Base-by-base conservation (phyloP, 2,329 filamentous ascomycete genomes). In the Alternaria atra region DNA sequence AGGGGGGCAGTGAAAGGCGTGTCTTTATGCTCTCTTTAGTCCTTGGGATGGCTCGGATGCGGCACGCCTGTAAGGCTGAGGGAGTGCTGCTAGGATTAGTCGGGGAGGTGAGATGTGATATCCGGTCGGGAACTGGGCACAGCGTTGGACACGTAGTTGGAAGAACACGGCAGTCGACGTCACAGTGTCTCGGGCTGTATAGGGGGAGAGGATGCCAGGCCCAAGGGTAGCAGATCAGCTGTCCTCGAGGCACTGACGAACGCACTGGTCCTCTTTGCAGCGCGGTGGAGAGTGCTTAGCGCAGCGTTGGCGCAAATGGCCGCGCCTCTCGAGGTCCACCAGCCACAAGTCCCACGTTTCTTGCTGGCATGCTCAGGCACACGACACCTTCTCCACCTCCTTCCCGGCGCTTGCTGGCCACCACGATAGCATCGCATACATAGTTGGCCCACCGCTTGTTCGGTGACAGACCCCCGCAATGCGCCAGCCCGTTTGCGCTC, bases 401-500 rank as follows among this genome's bases (percentile, higher is more conserved):
- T 32, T 37, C 32, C 40, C 52, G 52, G 52, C 40, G 40, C 52
- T 35, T 46, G 52, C 52, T 35, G 52, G 40, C 40, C 40, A 46
- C 40, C 20, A 46, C 52, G 15, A 44, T 20, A 15, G 39, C 37
- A 32, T 34, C 39, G 37, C 39, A 42, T 15, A 43, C 50, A 23
- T 23, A 40, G 17, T 39, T n/a, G 48, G 20, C 48, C 13, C 8
- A 20, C 25, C 10, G 48, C 25, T n/a, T 13, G 48, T 15, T 23
- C 35, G 25, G 6, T 35, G 15, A 2, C 34, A 10, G 34, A 30
- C 12, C 9, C n/a, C 47, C 67, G 55, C 64, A 55, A 78, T 78
- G 75, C 74, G 73, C 68, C 68, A 58, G 61, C 58, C 64, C 73
- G 34, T 62, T 69, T 61, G 52, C 73, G 44, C 61, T 69, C 60